Evolutionary conservation across 306 rosid genomes (phyloP), one percentile per base, ranked within the genome.

Genomic region (Adenanthera pavonina): DNA sequence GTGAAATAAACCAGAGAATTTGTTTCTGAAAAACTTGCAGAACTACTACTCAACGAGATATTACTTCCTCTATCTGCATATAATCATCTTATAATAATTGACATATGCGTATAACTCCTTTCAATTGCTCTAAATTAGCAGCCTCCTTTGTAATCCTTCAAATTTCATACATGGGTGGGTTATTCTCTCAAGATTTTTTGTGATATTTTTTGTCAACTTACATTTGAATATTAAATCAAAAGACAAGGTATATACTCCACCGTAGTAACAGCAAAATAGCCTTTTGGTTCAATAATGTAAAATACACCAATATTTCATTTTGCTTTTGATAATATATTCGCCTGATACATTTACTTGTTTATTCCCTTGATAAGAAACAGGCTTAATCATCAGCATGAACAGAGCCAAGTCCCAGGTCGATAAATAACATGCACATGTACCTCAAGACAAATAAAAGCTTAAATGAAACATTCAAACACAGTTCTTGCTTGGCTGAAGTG

Each of bases 401-500:
- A 43, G 8, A 19, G 53, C 57, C 25, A 34, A 64, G 47, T 13
- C 25, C 57, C 59, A 46, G 36, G 3, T 15, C 16, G 2, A 33
- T 46, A 34, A 30, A 6, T 70, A 46, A 20, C 20, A 30, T 46
- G 40, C 40, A 69, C 46, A 47, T 11, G 54, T 70, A 14, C 3
- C 75, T 46, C 57, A 47, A 69, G 57, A 70, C 75, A 47, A 47
- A 17, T 41, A 40, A 8, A 40, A 40, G 78, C 7, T 60, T 30
- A 60, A 59, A 51, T 53, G 30, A 34, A 12, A 46, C 65, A 64
- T 33, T 33, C 60, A 14, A 71, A 34, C 76, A 47, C 49, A 76
- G 59, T 82, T 78, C 73, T 85, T 60, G 54, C 34, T 59, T 40
- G 5, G 70, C 46, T 57, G 10, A 43, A 71, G 30, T 56, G 61